phyloP scores from a whole-genome alignment of 2,329 filamentous ascomycete genomes.

The Lizonia empirigonia region DNA sequence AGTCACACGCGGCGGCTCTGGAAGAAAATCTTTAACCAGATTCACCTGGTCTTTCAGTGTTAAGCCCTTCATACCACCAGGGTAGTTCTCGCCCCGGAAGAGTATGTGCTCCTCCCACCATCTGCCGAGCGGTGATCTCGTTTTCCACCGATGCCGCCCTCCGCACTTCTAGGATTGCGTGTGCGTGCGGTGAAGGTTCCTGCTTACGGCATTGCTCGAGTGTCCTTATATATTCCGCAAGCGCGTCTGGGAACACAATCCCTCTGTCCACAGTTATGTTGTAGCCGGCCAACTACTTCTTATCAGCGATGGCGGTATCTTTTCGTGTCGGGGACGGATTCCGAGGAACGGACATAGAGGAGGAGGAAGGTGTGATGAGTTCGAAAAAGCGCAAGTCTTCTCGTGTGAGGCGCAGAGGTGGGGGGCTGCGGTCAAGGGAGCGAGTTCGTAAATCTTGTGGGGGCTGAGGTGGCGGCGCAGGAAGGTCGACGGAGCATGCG shows the following conservation, averaged over 20 bases:
- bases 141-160: constrained; percentile 20
- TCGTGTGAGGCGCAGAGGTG: neutral
- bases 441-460: too few relatives aligned
- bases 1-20: constrained; percentile 12
- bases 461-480: too few relatives aligned
- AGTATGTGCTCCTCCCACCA: constrained; percentile 22
- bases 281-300: constrained; percentile 18
- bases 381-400: neutral
- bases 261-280: constrained; percentile 20
- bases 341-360: neutral
- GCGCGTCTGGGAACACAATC: constrained; percentile 11
- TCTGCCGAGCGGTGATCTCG: constrained; percentile 18
- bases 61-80: constrained; percentile 15
- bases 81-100: constrained; percentile 16
- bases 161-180: constrained; percentile 17
- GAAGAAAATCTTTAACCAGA: constrained; percentile 16
- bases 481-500: too few relatives aligned
- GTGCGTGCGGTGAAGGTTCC: constrained; percentile 20
- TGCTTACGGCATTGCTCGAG: constrained; percentile 13
- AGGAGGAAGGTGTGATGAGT: neutral
- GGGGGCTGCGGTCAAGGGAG: neutral
- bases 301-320: constrained; percentile 10
- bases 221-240: constrained; percentile 16
- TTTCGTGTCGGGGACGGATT: constrained; percentile 21
- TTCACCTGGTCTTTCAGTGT: constrained; percentile 22